A percentile compares a stretch with the other conserved stretches of the same genome.
Evolutionary conservation across 2,329 filamentous ascomycete genomes (phyloP).

Genomic region (Torrubiellomyces zombiae): DNA sequence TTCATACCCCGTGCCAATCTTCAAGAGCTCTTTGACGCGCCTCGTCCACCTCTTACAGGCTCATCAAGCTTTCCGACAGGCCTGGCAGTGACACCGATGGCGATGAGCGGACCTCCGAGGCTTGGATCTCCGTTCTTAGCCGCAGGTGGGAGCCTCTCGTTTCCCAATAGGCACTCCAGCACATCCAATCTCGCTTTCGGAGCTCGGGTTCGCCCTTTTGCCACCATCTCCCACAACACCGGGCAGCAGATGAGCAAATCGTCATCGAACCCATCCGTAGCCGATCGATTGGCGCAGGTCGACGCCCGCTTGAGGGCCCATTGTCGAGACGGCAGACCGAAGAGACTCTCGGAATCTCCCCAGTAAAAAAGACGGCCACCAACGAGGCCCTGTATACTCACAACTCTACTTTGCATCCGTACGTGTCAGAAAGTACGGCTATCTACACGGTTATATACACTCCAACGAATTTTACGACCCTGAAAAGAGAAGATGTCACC

Average conservation of each 20-base stretch:
- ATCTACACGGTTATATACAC: too few relatives aligned
- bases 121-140: constrained; percentile 43
- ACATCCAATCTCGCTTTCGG: constrained; percentile 27
- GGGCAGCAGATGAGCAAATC: constrained; percentile 13
- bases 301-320: constrained; percentile 40
- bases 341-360: too few relatives aligned
- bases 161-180: constrained; percentile 39
- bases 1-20: constrained; percentile 25
- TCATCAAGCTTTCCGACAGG: constrained; percentile 1
- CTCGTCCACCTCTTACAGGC: constrained; percentile 2
- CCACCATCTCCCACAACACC: constrained; percentile 35
- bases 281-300: constrained; percentile 37
- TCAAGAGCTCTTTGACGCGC: constrained; percentile 21
- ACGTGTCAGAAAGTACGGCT: too few relatives aligned
- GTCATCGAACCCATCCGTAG: constrained; percentile 26
- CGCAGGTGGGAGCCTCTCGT: constrained; percentile 36
- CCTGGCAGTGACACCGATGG: constrained; percentile 8
- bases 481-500: too few relatives aligned
- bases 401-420: too few relatives aligned
- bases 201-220: constrained; percentile 33
- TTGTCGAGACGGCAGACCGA: constrained; percentile 25
- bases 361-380: too few relatives aligned
- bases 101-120: constrained; percentile 24
- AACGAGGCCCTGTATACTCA: too few relatives aligned
- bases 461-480: too few relatives aligned